These are phyloP conservation scores for Phanerochaete sordida DNA, from an alignment of 768 basidiomycete species.

Conservation along the genomic window DNA sequence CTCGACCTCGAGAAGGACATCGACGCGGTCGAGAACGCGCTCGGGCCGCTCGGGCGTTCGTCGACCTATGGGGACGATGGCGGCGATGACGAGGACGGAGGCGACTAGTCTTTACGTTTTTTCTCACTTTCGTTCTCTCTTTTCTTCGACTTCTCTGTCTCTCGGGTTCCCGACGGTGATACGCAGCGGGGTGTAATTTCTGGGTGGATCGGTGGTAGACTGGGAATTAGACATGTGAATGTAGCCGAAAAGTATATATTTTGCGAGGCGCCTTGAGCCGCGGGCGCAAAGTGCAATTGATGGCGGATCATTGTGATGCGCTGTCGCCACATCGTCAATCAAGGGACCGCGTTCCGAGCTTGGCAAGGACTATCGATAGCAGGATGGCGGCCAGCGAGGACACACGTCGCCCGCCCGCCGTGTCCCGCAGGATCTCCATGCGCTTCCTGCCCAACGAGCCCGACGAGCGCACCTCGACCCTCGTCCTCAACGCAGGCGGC, in stretches of 20 bases:
- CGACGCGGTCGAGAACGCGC: conserved; percentile 46
- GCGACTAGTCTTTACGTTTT: neutral
- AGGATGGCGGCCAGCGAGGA: neutral
- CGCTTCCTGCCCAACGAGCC: conserved; percentile 7
- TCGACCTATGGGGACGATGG: conserved; percentile 18
- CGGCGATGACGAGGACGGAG: conserved; percentile 11
- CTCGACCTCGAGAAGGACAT: conserved; percentile 57
- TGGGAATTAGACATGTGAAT: too few relatives aligned
- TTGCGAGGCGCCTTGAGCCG: neutral
- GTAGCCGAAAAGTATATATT: too few relatives aligned
- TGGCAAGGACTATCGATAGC: neutral
- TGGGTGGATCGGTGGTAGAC: too few relatives aligned
- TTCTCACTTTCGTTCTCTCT: neutral
- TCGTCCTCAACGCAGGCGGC: conserved; percentile 12
- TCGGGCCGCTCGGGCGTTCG: conserved; percentile 18
- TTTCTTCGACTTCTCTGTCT: too few relatives aligned
- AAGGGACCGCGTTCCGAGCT: neutral
- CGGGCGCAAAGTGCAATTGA: neutral
- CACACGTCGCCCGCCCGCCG: neutral
- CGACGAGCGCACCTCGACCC: conserved; percentile 2
- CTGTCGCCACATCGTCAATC: neutral
- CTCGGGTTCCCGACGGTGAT: too few relatives aligned
- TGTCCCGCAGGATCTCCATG: conserved; percentile 1
- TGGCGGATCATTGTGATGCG: neutral
- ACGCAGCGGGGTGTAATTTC: too few relatives aligned